Base-by-base conservation (phyloP, 495 filamentous ascomycete species). In the Aspergillus sparsus region DNA sequence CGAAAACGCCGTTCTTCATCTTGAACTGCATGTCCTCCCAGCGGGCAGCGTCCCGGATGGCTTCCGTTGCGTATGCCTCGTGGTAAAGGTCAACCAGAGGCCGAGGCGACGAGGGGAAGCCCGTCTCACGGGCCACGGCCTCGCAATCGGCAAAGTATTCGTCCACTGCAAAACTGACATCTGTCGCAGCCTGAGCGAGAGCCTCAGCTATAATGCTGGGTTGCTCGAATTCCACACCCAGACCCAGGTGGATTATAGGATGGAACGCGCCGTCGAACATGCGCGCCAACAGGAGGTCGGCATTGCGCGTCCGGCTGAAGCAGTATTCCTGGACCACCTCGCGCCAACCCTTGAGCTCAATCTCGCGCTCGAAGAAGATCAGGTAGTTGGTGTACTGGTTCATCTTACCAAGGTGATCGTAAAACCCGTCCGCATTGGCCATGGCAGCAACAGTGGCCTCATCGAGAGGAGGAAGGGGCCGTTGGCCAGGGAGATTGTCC, bases 291-390 rank as follows among this genome's bases (percentile, higher is more conserved):
- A 41, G 9, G 13, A 9, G 9, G 13, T 41, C 37, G 1, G 37
- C 37, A n/a, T n/a, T n/a, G n/a, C n/a, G 37, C 37, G 37, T 1
- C 13, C 37, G 2, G 9, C 37, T 41, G 9, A 41, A 41, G 37
- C 9, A 8, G 37, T 41, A 41, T 41, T 41, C 37, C 37, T 41
- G 9, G 9, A 41, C 37, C 37, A 41, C 37, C 37, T 41, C 37
- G n/a, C n/a, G 4, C 66, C 63, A 71, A 35, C 65, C 70, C 39
- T 63, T 64, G 11, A 49, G 27, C 10, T 41, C 64, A 16, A 76
- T 74, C 58, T 73, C 52, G 1, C 53, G 54, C 63, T 73, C 37
- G 65, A 75, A 77, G 57, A 76, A 77, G 12, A 8, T 27, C 6
- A 77, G 58, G 56, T 64, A 73, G 53, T 63, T 74, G 15, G 36